Conservation (phyloP, 2,329 filamentous ascomycete genomes). For the Tolypocladium capitatum region DNA sequence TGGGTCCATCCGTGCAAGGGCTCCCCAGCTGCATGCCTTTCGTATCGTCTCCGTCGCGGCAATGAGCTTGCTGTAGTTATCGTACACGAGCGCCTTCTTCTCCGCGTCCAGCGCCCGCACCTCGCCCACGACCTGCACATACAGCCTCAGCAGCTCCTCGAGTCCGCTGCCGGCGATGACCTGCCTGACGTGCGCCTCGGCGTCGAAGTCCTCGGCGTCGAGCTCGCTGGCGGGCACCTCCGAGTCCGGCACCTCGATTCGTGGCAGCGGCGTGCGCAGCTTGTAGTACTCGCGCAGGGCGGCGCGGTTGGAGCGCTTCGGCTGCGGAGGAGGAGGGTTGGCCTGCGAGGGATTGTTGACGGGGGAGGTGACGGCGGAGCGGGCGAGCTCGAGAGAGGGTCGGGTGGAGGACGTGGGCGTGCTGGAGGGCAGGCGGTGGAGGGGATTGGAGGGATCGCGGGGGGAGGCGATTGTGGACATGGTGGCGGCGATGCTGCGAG, state of each 20-base stretch:
- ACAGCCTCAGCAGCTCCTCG: constrained; percentile 55
- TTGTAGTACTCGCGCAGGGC: constrained; percentile 94
- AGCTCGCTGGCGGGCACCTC: constrained; percentile 58
- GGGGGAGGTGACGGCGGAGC: constrained; percentile 46
- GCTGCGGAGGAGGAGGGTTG: constrained; percentile 18
- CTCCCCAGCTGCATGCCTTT: constrained; percentile 32
- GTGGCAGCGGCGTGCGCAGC: constrained; percentile 34
- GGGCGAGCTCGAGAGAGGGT: constrained; percentile 54
- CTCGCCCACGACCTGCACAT: constrained; percentile 62
- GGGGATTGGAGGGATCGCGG: constrained; percentile 42
- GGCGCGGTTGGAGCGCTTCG: constrained; percentile 56
- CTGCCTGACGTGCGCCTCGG: constrained; percentile 51
- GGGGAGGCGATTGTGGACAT: constrained; percentile 57
- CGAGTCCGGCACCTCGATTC: constrained; percentile 32
- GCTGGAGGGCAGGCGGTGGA: constrained; percentile 43
- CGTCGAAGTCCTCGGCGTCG: constrained; percentile 59
- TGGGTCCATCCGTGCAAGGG: neutral
- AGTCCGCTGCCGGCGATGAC: constrained; percentile 50
- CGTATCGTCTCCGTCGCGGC: constrained; percentile 92
- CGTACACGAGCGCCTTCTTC: constrained; percentile 92
- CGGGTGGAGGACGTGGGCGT: constrained; percentile 63
- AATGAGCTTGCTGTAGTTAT: constrained; percentile 96
- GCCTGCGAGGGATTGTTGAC: constrained; percentile 18
- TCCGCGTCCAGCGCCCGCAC: constrained; percentile 86
- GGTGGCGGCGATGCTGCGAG: constrained; percentile 2